Conservation (phyloP, 441 rosid genomes). For the Adansonia grandidieri region DNA sequence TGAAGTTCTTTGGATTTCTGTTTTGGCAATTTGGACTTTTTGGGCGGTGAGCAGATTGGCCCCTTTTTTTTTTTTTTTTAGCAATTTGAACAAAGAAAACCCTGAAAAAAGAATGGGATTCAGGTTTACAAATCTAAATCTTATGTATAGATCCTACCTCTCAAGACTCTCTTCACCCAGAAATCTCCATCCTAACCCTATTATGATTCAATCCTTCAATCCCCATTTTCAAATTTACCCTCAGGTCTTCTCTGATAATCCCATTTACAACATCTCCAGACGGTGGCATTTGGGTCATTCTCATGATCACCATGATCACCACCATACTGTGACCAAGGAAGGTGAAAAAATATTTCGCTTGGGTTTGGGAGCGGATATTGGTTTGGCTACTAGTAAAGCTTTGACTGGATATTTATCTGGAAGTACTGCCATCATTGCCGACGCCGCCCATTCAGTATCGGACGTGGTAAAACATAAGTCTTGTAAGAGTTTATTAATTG, state of each 20-base stretch:
- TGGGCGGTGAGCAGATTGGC: background rate
- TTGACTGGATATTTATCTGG: constrained; percentile 65
- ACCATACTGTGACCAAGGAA: constrained; percentile 38
- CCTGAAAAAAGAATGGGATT: constrained; percentile 47
- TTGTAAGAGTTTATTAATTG: background rate
- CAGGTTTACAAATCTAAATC: constrained; percentile 43
- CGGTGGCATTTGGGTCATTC: constrained; percentile 82
- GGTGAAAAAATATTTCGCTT: constrained; percentile 77
- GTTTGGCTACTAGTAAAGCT: constrained; percentile 64
- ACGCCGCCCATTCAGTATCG: constrained; percentile 70
- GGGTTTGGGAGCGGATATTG: constrained; percentile 69
- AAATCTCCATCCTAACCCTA: constrained; percentile 18
- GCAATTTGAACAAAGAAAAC: background rate
- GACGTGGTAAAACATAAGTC: constrained; percentile 52
- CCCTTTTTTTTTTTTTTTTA: background rate
- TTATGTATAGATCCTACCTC: constrained; percentile 45
- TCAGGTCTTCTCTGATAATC: constrained; percentile 25
- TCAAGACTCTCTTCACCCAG: constrained; percentile 35
- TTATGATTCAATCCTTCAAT: constrained; percentile 30
- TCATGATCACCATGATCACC: constrained; percentile 45
- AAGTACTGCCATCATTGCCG: constrained; percentile 71
- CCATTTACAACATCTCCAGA: constrained; percentile 44
- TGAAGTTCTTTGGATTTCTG: too few species aligned
- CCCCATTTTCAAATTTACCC: constrained; percentile 31
- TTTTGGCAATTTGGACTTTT: too few species aligned